Base-by-base conservation (phyloP, 2,329 filamentous ascomycete species). In the Herpotrichia juniperi region DNA sequence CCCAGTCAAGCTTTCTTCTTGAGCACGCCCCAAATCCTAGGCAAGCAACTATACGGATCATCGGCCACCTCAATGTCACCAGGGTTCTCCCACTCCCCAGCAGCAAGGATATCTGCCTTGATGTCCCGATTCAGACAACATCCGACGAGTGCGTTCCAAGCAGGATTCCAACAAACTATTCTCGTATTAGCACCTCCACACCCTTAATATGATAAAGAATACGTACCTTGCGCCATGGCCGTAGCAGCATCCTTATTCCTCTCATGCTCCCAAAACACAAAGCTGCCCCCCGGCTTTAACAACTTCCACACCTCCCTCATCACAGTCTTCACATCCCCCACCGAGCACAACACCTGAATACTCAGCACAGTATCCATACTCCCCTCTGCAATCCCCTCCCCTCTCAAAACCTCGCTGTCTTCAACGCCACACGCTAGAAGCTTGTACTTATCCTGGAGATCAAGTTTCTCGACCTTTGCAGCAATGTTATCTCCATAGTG, bases 251-350 rank as follows among this genome's bases (percentile, higher is more conserved):
- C 43, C 26, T 35, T 28, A 30, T 26, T 47, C 10, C 22, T 32
- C 22, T 25, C 35, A 47, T 51, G 49, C 43, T 51, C 49, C 49
- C 49, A 51, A 43, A 51, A 51, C 19, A 51, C 26, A 35, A 51
- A 51, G n/a, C 25, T 34, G 3, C 49, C 49, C 3, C 49, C 49
- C 9, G 49, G 49, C 28, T 43, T 51, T n/a, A 51, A 43, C 43
- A 51, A 40, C 21, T 42, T 47, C 14, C 28, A 43, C 3, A 51
- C 37, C 19, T 34, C 25, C 16, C 37, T 21, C 49, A 51, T 42
- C 14, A 42, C 31, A 24, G 16, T 19, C 22, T 37, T 4, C 8
- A 30, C 19, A 46, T 46, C 44, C 9, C 22, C 21, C 28, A 46
- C 44, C 8, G 28, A 11, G 17, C 44, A 46, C 44, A 46, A 19